Evolutionary conservation across 805 yeast species (phyloP).

Genomic region (Candida xyloterini): DNA sequence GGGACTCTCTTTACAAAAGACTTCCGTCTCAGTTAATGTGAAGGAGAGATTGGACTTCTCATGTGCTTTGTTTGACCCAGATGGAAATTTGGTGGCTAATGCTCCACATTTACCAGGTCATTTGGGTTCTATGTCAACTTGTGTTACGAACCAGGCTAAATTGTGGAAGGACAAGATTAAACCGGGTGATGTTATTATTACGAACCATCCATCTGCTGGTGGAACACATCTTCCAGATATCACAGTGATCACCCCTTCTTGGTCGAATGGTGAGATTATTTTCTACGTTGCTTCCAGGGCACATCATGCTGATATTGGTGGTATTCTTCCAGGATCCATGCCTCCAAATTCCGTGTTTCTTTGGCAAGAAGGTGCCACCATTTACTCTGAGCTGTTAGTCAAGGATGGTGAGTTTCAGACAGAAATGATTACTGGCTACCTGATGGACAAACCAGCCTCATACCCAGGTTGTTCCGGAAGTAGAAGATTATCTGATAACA

Average conservation of each 20-base stretch:
- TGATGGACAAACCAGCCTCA: conserved; percentile 72
- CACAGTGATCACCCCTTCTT: conserved; percentile 56
- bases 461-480: conserved; percentile 89
- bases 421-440: conserved; percentile 45
- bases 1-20: conserved; percentile 63
- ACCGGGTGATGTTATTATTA: conserved; percentile 71
- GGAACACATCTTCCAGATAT: conserved; percentile 50
- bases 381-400: conserved; percentile 51
- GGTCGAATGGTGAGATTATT: conserved; percentile 41
- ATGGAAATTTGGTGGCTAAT: conserved; percentile 77
- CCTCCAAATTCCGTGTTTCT: conserved; percentile 76
- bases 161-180: conserved; percentile 61
- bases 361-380: conserved; percentile 55
- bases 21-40: conserved; percentile 43
- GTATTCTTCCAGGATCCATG: conserved; percentile 69
- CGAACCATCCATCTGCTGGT: conserved; percentile 43
- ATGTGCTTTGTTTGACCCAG: conserved; percentile 75
- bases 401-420: conserved; percentile 45
- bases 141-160: conserved; percentile 62
- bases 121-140: conserved; percentile 81
- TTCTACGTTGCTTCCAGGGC: conserved; percentile 59
- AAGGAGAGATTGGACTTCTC: conserved; percentile 50
- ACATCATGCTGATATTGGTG: conserved; percentile 62
- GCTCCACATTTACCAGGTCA: conserved; percentile 91
- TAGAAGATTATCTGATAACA: conserved; percentile 75